Percentiles rank a stretch among this genome's conserved stretches.
phyloP scores from a whole-genome alignment of 345 rosid species.

The Syzygium jambos region DNA sequence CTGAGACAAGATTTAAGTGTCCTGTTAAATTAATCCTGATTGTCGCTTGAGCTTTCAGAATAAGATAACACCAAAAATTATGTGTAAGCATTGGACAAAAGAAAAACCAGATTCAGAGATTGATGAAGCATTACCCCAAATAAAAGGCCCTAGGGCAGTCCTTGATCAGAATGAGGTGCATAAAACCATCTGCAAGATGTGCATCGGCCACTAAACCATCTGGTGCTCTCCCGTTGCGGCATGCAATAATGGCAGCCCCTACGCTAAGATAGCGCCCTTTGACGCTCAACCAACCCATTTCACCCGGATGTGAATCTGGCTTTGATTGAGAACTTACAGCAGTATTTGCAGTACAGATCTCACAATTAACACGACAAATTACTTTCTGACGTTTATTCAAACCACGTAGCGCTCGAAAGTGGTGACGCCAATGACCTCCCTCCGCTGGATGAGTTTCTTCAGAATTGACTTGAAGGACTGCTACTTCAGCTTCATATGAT shows the following conservation, averaged over 20 bases:
- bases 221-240: slow-evolving; percentile 86
- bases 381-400: slow-evolving; percentile 45
- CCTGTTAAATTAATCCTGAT: neutral
- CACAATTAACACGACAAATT: slow-evolving; percentile 63
- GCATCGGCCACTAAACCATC: slow-evolving; percentile 98
- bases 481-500: slow-evolving; percentile 84
- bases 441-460: slow-evolving; percentile 24
- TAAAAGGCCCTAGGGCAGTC: slow-evolving; percentile 80
- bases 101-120: neutral
- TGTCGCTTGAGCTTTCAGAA: neutral
- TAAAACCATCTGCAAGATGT: slow-evolving; percentile 87
- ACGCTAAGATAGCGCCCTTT: slow-evolving; percentile 73
- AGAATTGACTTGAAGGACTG: slow-evolving; percentile 49
- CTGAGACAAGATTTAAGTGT: neutral
- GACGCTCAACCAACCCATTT: slow-evolving; percentile 48
- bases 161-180: slow-evolving; percentile 78
- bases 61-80: neutral
- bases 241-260: slow-evolving; percentile 87
- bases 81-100: neutral
- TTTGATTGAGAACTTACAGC: slow-evolving; percentile 3
- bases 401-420: slow-evolving; percentile 20
- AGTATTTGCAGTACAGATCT: slow-evolving; percentile 39
- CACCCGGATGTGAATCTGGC: slow-evolving; percentile 15
- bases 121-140: slow-evolving; percentile 47
- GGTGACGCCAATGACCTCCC: slow-evolving; percentile 16